These are phyloP conservation scores for Xylaria intraflava DNA, from an alignment of 495 filamentous ascomycete genomes.

Conservation along the genomic window DNA sequence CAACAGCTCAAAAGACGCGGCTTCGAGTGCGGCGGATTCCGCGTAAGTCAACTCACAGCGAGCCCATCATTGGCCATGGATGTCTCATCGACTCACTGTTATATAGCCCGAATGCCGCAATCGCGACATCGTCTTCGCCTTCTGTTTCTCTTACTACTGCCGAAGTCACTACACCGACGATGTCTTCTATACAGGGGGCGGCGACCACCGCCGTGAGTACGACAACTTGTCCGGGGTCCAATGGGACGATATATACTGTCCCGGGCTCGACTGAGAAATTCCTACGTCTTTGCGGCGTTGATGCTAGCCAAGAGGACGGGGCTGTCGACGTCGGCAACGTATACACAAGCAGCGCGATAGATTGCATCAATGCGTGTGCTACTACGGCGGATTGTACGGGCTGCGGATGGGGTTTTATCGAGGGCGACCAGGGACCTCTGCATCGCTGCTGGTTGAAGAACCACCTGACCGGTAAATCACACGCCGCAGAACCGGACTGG, in stretches of 20 bases:
- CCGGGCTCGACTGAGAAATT: conserved; percentile 37
- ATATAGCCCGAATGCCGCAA: neutral
- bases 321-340: conserved; percentile 34
- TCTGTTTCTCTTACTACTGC: neutral
- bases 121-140: neutral
- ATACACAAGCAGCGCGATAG: conserved; percentile 32
- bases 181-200: conserved; percentile 9
- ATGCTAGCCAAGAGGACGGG: conserved; percentile 31
- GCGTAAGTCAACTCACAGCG: neutral
- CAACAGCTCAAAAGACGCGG: neutral
- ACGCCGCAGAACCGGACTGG: conserved; percentile 32
- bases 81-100: neutral
- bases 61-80: neutral
- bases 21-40: neutral
- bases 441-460: conserved; percentile 43
- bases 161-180: conserved; percentile 6
- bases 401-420: conserved; percentile 36
- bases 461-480: conserved; percentile 24
- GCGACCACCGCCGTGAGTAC: conserved; percentile 15
- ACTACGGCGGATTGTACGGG: conserved; percentile 34
- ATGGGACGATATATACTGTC: conserved; percentile 38
- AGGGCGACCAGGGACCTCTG: conserved; percentile 29
- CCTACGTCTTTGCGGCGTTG: conserved; percentile 39
- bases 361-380: conserved; percentile 43
- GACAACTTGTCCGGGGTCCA: conserved; percentile 36